A percentile compares a stretch with the other conserved stretches of the same genome.
Conservation (phyloP, 75 land plant genomes). For the Pseudotsuga menziesii region DNA sequence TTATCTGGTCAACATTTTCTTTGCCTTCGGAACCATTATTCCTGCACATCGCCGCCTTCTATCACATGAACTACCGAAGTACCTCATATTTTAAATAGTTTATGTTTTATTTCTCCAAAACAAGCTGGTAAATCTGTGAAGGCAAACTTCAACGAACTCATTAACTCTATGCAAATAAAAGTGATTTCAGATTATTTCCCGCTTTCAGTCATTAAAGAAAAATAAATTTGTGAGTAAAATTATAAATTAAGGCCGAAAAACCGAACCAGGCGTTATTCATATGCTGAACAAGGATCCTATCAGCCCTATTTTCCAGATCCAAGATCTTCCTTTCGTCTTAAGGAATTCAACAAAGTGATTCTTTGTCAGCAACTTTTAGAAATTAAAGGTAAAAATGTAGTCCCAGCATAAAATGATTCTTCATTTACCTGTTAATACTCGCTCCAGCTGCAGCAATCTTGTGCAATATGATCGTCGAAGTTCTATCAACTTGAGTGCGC, state of each 20-base stretch:
- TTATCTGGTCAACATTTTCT: too few species aligned
- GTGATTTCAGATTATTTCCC: too few species aligned
- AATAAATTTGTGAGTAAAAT: too few species aligned
- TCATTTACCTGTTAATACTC: background rate
- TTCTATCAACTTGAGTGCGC: too few species aligned
- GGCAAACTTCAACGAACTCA: background rate
- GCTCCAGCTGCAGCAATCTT: background rate
- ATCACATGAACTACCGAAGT: too few species aligned
- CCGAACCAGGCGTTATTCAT: conserved; percentile 15
- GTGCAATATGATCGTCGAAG: too few species aligned
- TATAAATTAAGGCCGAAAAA: background rate
- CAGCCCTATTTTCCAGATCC: conserved; percentile 13
- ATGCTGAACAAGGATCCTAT: conserved; percentile 3
- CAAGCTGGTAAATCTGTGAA: too few species aligned
- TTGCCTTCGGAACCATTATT: background rate
- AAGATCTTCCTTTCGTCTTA: conserved; percentile 7
- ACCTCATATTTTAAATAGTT: too few species aligned
- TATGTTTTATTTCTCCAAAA: too few species aligned
- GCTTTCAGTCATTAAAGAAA: too few species aligned
- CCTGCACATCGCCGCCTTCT: background rate
- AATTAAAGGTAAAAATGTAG: background rate
- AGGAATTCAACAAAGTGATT: background rate
- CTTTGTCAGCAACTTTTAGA: background rate
- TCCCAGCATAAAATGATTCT: background rate
- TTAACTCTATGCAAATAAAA: background rate